Base-by-base conservation (phyloP, 495 filamentous ascomycete species). In the Penicillium maclennaniae region DNA sequence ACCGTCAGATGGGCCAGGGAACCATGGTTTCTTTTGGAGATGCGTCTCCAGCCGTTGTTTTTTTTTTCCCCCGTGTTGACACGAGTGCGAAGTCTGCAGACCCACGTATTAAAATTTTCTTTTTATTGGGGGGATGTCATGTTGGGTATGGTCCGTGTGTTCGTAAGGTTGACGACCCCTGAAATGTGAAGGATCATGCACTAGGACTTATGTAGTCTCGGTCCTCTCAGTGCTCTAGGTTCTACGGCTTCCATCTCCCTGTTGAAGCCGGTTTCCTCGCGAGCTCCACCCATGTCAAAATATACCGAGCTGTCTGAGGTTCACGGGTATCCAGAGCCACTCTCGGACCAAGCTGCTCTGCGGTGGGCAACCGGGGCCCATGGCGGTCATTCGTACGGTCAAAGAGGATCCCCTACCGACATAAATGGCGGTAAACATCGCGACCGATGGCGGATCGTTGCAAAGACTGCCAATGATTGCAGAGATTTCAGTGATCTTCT, bases 231-330 rank as follows among this genome's bases (percentile, higher is more conserved):
- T 23, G 2, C 23, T 23, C 23, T 23, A 25, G 10, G 10, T 41
- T n/a, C n/a, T n/a, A n/a, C n/a, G n/a, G n/a, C n/a, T n/a, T n/a
- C n/a, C n/a, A n/a, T n/a, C n/a, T n/a, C n/a, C n/a, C n/a, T n/a
- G n/a, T n/a, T n/a, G n/a, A n/a, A n/a, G n/a, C n/a, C n/a, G n/a
- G n/a, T n/a, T n/a, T n/a, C n/a, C n/a, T n/a, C n/a, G n/a, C n/a
- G n/a, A 19, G 12, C 41, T 23, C 28, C 17, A 37, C 27, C 16
- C 21, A 23, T 55, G 48, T 56, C 57, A 49, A 58, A 52, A 46
- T 45, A 23, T 45, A 51, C 49, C 51, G 57, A 53, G 36, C 57
- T 45, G 31, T 51, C 51, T 54, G 38, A 26, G 56, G 53, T 49
- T 55, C 8, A 36, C 42, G 9, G 17, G 6, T 19, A 44, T 21